Evolutionary conservation across 129 eudicot genomes (phyloP), one percentile per base, ranked within the genome.

Genomic region (Flaveria trinervia): DNA sequence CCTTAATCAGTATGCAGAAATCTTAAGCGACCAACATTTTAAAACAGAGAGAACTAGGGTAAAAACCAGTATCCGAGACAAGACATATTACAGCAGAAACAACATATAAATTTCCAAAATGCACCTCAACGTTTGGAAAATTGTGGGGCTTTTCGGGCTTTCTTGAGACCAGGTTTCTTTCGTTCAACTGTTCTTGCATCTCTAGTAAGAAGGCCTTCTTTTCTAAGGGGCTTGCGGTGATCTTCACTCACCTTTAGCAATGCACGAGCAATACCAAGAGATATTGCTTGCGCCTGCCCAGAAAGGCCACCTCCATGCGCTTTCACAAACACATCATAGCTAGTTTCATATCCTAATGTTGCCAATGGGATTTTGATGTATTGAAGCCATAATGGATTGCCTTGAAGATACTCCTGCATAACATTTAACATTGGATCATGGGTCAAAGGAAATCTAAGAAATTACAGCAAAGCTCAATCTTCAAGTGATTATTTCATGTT

Each of bases 261-360:
- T 15, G 97, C 97, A n/a, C 96, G 92, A 26, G 97, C 93, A 26
- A 94, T 79, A 22, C 98, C 98, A 79, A 94, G 93, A 43, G 88
- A 82, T 18, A 94, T 91, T 36, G 98, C 98, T 74, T 94, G 97
- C 51, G 98, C 93, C 83, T 94, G 97, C 36, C 98, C 98, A 23
- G 98, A 85, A 11, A 94, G 93, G 65, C 98, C 98, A 20, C 98
- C 98, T 55, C 98, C 98, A 12, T 94, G 91, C 11, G 96, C 98
- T 83, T 94, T 94, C 60, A 94, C 97, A 80, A 94, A 94, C 44
- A 94, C 96, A 64, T 94, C 98, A 70, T 89, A 91, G 72, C 84
- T 86, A 9, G 77, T 81, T 74, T 91, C 98, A 52, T 91, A 94
- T 68, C 98, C 98, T 51, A 94, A 81, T 1, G 85, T 86, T 30